Conservation (phyloP, 2,329 filamentous ascomycete species). For the Ceratocystis eucalypticola region DNA sequence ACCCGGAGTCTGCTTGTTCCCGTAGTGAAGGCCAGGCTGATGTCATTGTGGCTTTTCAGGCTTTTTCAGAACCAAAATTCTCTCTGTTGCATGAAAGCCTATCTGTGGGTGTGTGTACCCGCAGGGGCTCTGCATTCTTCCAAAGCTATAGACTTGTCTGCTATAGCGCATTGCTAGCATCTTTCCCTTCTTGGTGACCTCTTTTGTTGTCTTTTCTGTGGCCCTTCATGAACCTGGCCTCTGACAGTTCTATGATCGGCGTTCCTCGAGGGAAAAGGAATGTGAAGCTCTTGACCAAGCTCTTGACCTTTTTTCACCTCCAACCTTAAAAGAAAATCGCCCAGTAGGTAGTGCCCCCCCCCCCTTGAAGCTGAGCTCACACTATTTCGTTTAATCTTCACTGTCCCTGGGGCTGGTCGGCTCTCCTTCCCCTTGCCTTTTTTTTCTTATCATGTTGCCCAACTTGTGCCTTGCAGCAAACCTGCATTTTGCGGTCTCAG, state of each 20-base stretch:
- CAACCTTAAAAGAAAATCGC: neutral
- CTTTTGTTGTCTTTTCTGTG: neutral
- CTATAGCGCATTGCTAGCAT: neutral
- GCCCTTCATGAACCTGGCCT: neutral
- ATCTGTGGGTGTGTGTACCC: neutral
- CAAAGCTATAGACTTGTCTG: neutral
- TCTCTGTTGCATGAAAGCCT: neutral
- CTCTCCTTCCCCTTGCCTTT: too few relatives aligned
- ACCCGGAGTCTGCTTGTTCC: neutral
- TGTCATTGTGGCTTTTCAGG: constrained; percentile 7
- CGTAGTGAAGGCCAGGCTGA: neutral
- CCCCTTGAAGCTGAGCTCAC: neutral
- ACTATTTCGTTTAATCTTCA: neutral
- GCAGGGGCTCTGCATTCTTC: neutral
- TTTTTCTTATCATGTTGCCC: neutral
- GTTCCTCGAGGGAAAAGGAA: neutral
- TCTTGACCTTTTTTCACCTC: neutral
- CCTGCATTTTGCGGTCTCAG: constrained; percentile 2
- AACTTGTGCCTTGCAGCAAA: constrained; percentile 4
- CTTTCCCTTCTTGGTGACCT: neutral
- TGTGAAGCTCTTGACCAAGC: neutral
- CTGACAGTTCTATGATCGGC: neutral
- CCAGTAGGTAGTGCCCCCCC: too few relatives aligned
- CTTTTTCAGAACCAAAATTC: neutral
- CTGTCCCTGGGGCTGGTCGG: neutral